A percentile compares a stretch with the other conserved stretches of the same genome.
Evolutionary conservation across 2,329 filamentous ascomycete species (phyloP).

Genomic region (Beauveria bassiana): DNA sequence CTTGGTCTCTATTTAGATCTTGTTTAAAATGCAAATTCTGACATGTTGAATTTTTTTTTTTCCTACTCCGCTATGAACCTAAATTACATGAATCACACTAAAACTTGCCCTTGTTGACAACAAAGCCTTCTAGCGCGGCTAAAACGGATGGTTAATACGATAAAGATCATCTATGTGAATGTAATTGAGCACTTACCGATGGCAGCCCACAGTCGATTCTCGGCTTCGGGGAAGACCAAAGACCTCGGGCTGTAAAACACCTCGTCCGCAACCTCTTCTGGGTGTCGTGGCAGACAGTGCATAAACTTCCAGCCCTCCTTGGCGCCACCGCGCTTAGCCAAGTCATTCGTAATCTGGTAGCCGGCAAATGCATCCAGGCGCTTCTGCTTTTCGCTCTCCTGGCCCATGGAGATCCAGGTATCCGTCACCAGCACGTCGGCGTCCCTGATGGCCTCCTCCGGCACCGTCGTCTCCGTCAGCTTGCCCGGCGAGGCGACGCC

Average conservation of each 20-base stretch:
- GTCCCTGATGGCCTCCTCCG: slow-evolving; percentile 76
- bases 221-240: slow-evolving; percentile 86
- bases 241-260: slow-evolving; percentile 85
- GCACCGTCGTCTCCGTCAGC: slow-evolving; percentile 67
- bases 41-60: neutral
- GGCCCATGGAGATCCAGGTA: slow-evolving; percentile 98
- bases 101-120: slow-evolving; percentile 88
- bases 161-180: too few relatives aligned
- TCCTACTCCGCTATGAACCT: neutral
- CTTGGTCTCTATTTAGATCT: slow-evolving; percentile 7
- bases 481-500: slow-evolving; percentile 53
- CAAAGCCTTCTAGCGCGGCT: slow-evolving; percentile 78
- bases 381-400: slow-evolving; percentile 76
- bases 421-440: slow-evolving; percentile 92
- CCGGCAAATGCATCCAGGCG: slow-evolving; percentile 75
- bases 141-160: slow-evolving; percentile 6
- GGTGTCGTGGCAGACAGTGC: slow-evolving; percentile 91
- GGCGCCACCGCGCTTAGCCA: slow-evolving; percentile 77
- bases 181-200: slow-evolving; percentile 47
- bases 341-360: slow-evolving; percentile 82
- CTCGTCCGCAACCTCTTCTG: slow-evolving; percentile 87
- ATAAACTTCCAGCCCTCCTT: slow-evolving; percentile 94
- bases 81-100: slow-evolving; percentile 12
- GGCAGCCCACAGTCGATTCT: slow-evolving; percentile 90
- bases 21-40: slow-evolving; percentile 4